Evolutionary conservation across 1,284 basidiomycete species (phyloP), one percentile per base, ranked within the genome.

Genomic region (Phylloporus gajari): DNA sequence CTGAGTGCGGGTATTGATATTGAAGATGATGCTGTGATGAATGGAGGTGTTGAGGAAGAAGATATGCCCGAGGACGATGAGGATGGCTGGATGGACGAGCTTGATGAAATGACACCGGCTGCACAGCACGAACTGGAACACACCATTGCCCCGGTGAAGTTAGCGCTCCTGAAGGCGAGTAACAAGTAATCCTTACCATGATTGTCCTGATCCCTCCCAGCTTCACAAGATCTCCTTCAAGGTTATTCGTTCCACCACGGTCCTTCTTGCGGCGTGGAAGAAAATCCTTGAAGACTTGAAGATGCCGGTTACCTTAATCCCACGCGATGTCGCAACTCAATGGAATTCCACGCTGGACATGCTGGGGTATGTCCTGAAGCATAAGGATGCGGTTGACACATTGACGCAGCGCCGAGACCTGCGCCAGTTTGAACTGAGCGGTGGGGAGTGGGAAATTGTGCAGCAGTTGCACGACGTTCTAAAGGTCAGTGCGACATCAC

Each of bases 401-500:
- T 59, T 80, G 72, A 42, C 81, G 75, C 21, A 83, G 74, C 61
- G 73, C 80, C 40, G 81, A 27, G 44, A 66, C 35, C n/a, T 63
- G 40, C 9, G 40, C n/a, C 5, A 61, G 38, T 61, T 13, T 42
- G 60, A 61, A 25, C 13, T 61, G 60, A 40, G 21, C 13, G 9
- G 38, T 40, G 38, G 38, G 12, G 25, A 66, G 51, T 58, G 12
- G 65, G 67, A 38, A 15, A 71, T 44, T 19, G 82, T 76, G 0
- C 17, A 68, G 15, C 73, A 85, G 60, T 66, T 85, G 46, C 27
- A 56, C 3, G 73, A 81, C 15, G 73, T 80, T 0, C 67, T 85
- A 17, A 72, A 76, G 76, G 78, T 79, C 32, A 25, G 72, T 8
- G 44, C 44, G 15, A 19, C 19, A 44, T 19, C 35, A 42, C 17